Evolutionary conservation across 1,139 yeast species (phyloP).

Genomic region (Wickerhamomyces sp.): DNA sequence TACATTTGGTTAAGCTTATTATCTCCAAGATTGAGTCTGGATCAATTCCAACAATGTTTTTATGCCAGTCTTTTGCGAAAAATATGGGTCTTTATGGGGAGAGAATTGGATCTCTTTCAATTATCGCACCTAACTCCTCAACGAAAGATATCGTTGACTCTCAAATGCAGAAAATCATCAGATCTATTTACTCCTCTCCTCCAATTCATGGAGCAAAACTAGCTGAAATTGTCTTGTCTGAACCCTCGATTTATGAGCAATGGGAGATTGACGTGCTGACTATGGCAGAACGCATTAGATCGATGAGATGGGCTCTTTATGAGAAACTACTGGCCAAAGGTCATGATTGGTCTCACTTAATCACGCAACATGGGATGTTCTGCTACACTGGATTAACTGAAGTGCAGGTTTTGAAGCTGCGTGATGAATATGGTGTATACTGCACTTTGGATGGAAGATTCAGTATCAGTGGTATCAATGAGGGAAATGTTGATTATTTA

Average conservation of each 20-base stretch:
- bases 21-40: constrained; percentile 23
- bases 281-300: constrained; percentile 75
- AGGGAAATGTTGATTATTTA: constrained; percentile 72
- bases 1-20: constrained; percentile 39
- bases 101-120: constrained; percentile 83
- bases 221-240: constrained; percentile 69
- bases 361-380: constrained; percentile 94
- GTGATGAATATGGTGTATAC: constrained; percentile 72
- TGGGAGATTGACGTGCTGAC: constrained; percentile 77
- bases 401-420: constrained; percentile 65
- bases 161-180: constrained; percentile 65
- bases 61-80: constrained; percentile 95
- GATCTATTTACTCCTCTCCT: constrained; percentile 90
- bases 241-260: constrained; percentile 55
- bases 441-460: constrained; percentile 88
- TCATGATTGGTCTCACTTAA: constrained; percentile 78
- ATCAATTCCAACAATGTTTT: constrained; percentile 42
- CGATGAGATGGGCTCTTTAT: constrained; percentile 54
- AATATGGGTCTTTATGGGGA: constrained; percentile 98
- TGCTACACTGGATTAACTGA: constrained; percentile 79
- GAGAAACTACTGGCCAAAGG: constrained; percentile 53
- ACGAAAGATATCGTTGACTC: constrained; percentile 51
- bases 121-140: constrained; percentile 26
- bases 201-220: constrained; percentile 93
- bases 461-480: constrained; percentile 86